Evolutionary conservation across 177 flowering plant genomes (phyloP).

Genomic region (Vitis hybrid): DNA sequence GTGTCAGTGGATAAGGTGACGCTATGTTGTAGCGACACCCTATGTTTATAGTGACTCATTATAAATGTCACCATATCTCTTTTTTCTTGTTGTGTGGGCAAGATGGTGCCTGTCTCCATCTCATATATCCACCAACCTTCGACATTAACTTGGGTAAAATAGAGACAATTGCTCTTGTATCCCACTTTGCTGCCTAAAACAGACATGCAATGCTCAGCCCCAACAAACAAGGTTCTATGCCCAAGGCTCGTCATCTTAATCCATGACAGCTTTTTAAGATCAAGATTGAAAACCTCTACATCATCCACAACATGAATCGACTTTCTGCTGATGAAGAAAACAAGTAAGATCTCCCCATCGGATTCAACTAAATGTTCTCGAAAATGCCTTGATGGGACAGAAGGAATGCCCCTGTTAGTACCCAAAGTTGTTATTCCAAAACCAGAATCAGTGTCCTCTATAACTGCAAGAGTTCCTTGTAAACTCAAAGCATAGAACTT

Average conservation of each 20-base stretch:
- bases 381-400: slow-evolving; percentile 16
- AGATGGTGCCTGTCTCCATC: slow-evolving; percentile 14
- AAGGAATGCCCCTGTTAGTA: slow-evolving; percentile 18
- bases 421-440: neutral
- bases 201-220: slow-evolving; percentile 11
- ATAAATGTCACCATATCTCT: too few relatives aligned
- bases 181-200: slow-evolving; percentile 11
- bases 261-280: slow-evolving; percentile 14
- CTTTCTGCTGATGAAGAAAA: slow-evolving; percentile 14
- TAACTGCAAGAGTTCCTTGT: slow-evolving; percentile 24
- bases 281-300: slow-evolving; percentile 22
- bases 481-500: slow-evolving; percentile 30
- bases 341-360: slow-evolving; percentile 20
- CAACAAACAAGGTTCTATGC: slow-evolving; percentile 17
- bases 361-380: slow-evolving; percentile 20
- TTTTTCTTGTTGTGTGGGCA: too few relatives aligned
- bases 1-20: too few relatives aligned
- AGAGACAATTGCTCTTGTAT: slow-evolving; percentile 13
- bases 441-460: slow-evolving; percentile 12
- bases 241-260: slow-evolving; percentile 14
- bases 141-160: neutral
- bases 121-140: slow-evolving; percentile 12
- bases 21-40: too few relatives aligned
- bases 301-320: slow-evolving; percentile 14
- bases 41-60: too few relatives aligned